Conservation (phyloP, 148 eudicot genomes). For the Nepenthes gracilis region DNA sequence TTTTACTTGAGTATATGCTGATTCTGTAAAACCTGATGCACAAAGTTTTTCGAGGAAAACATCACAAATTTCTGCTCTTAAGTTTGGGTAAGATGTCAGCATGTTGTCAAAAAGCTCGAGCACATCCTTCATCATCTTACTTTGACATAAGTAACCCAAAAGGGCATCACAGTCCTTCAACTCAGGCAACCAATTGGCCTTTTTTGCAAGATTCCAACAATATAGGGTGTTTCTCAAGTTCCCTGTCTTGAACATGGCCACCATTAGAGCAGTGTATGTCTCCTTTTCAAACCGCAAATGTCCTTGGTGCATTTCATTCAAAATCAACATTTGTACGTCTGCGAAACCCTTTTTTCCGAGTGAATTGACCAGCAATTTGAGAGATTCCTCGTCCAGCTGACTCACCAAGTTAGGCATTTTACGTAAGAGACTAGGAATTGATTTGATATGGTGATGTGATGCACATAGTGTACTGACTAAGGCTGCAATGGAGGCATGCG, state of each 20-base stretch:
- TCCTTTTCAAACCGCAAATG: slow-evolving; percentile 15
- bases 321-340: slow-evolving; percentile 21
- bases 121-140: slow-evolving; percentile 33
- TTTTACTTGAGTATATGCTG: slow-evolving; percentile 26
- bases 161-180: slow-evolving; percentile 20
- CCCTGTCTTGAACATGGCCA: slow-evolving; percentile 33
- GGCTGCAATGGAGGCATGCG: slow-evolving; percentile 25
- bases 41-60: slow-evolving; percentile 39
- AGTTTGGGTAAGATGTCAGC: slow-evolving; percentile 21
- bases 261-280: slow-evolving; percentile 34
- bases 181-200: slow-evolving; percentile 38
- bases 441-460: slow-evolving; percentile 17
- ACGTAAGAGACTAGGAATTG: slow-evolving; percentile 25
- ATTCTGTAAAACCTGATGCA: slow-evolving; percentile 29
- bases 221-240: slow-evolving; percentile 15
- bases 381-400: slow-evolving; percentile 42
- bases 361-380: slow-evolving; percentile 35
- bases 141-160: slow-evolving; percentile 25
- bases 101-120: slow-evolving; percentile 39
- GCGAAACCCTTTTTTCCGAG: slow-evolving; percentile 35
- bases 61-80: slow-evolving; percentile 20
- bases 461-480: slow-evolving; percentile 28
- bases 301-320: slow-evolving; percentile 35
- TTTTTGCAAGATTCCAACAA: slow-evolving; percentile 25
- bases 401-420: slow-evolving; percentile 16